Conservation (phyloP, 2,329 filamentous ascomycete species). For the Fusarium tuaranense region DNA sequence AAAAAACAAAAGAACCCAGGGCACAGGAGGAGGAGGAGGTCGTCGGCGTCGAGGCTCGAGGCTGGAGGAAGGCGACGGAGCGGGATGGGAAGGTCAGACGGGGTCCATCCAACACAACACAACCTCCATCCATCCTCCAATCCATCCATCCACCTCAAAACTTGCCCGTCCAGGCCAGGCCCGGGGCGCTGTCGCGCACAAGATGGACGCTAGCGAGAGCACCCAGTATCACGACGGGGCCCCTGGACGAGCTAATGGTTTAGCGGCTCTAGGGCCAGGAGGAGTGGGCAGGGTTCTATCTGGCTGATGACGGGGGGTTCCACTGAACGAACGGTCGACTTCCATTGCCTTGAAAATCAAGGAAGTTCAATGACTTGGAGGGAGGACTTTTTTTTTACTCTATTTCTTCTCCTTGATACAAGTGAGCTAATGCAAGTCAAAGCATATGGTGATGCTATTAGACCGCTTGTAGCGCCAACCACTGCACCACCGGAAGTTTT, state of each 20-base stretch:
- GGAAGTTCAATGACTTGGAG: conserved; percentile 36
- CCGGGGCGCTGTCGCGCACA: conserved; percentile 34
- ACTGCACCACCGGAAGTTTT: not conserved
- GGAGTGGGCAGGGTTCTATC: conserved; percentile 42
- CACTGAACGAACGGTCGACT: conserved; percentile 33
- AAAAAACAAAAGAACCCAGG: conserved; percentile 17
- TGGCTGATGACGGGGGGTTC: conserved; percentile 28
- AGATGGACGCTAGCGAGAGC: conserved; percentile 36
- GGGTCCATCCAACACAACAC: conserved; percentile 37
- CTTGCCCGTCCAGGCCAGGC: conserved; percentile 17
- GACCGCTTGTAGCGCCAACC: not conserved
- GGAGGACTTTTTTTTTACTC: conserved; percentile 13
- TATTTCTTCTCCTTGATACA: conserved; percentile 4
- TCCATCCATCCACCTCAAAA: conserved; percentile 25
- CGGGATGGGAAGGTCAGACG: conserved; percentile 21
- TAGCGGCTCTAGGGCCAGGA: conserved; percentile 39
- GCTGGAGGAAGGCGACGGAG: conserved; percentile 31
- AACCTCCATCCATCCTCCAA: not conserved
- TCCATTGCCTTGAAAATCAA: conserved; percentile 34
- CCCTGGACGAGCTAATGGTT: conserved; percentile 32
- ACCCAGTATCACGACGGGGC: conserved; percentile 34
- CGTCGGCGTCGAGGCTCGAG: conserved; percentile 40
- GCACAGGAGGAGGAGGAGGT: conserved; percentile 21
- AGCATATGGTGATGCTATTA: not conserved
- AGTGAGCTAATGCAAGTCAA: not conserved